Evolutionary conservation across 306 rosid genomes (phyloP), one percentile per base, ranked within the genome.

Genomic region (Quercus rubra): DNA sequence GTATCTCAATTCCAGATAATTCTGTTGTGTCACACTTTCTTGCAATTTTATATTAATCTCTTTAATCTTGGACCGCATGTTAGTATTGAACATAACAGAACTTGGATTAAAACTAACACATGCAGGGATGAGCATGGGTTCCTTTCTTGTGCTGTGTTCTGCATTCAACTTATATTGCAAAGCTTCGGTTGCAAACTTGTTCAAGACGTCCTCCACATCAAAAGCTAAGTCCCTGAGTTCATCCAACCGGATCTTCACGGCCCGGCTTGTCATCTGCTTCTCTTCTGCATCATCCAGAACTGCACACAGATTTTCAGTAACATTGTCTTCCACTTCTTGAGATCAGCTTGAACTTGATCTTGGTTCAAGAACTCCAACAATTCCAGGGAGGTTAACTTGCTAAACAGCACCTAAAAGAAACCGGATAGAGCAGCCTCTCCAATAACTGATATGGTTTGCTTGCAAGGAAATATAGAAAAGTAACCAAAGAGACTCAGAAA

Each of bases 181-280:
- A 6, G 66, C 73, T 66, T 84, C 33, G 0, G 25, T 73, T 2
- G 72, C 67, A 61, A 54, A 69, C 33, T 80, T 74, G 27, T 82
- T 78, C 19, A 86, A 69, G 8, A 68, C 4, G 54, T 84, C 79
- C 2, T 80, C 84, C 6, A 84, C 14, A 1, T 71, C 54, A 28
- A 38, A 49, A 30, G 85, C 71, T 38, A 71, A 75, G 67, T 74
- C 64, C 28, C 15, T 20, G 15, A 84, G 82, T 11, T 62, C 57
- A 1, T 52, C 20, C 14, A 80, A 71, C 85, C 85, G 77, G 3
- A 19, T 11, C 4, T 68, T 31, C 27, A 84, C 61, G 0, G 28
- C 49, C 11, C 6, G 1, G 7, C 10, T 4, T 0, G 20, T 31
- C 1, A 35, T 19, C 5, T 75, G 71, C 71, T 75, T 75, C 43